phyloP scores from a whole-genome alignment of 805 yeast species.

The Metschnikowia reukaufii region DNA sequence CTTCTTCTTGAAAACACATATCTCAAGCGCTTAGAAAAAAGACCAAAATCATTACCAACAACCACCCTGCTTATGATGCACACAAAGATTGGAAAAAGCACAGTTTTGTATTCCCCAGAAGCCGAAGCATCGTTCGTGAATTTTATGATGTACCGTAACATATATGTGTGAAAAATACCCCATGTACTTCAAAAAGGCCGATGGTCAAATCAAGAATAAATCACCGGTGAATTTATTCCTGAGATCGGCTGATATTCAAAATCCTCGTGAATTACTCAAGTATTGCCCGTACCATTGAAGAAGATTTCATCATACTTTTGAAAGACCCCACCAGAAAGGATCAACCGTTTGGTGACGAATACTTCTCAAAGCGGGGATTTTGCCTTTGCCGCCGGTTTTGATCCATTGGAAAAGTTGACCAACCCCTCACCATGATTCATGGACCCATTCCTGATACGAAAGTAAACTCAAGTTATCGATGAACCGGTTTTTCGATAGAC shows the following conservation, averaged over 20 bases:
- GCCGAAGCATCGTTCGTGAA: slow-evolving; percentile 37
- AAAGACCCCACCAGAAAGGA: slow-evolving; percentile 32
- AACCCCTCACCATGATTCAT: slow-evolving; percentile 39
- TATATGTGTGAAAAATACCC: slow-evolving; percentile 42
- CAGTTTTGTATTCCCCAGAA: slow-evolving; percentile 35
- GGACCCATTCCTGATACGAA: slow-evolving; percentile 44
- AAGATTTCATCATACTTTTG: slow-evolving; percentile 40
- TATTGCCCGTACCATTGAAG: slow-evolving; percentile 35
- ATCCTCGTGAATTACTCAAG: slow-evolving; percentile 22
- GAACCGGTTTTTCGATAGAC: slow-evolving; percentile 41
- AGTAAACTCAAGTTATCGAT: slow-evolving; percentile 38
- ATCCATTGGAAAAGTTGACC: slow-evolving; percentile 38
- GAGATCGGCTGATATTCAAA: slow-evolving; percentile 7
- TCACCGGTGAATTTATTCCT: slow-evolving; percentile 28
- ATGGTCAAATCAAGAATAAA: slow-evolving; percentile 26
- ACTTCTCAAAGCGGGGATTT: slow-evolving; percentile 43
- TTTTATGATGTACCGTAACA: slow-evolving; percentile 30
- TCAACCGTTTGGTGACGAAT: slow-evolving; percentile 36
- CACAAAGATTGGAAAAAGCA: slow-evolving; percentile 28
- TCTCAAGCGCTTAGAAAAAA: slow-evolving; percentile 27
- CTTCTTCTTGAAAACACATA: slow-evolving; percentile 40
- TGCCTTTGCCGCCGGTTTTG: slow-evolving; percentile 47
- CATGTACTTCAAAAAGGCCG: slow-evolving; percentile 28
- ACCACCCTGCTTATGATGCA: slow-evolving; percentile 33
- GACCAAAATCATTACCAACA: slow-evolving; percentile 28